A percentile compares a stretch with the other conserved stretches of the same genome.
phyloP scores from a whole-genome alignment of 257 asterid species.

The Solanum lignicaule region DNA sequence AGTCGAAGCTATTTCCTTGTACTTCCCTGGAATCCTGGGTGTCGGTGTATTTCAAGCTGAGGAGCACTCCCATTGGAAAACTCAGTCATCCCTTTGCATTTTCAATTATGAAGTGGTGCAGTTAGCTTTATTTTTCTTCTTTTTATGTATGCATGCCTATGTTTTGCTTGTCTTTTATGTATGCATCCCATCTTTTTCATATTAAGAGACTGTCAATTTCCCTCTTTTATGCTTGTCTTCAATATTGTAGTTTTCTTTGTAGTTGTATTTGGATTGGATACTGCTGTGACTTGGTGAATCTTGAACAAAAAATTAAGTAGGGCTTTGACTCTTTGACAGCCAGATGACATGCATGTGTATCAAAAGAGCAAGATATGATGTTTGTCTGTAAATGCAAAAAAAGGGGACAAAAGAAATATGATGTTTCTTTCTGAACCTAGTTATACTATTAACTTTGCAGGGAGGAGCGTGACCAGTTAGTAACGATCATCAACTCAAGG shows the following conservation, averaged over 20 bases:
- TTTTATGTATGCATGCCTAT: neutral
- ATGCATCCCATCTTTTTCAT: neutral
- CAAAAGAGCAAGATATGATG: neutral
- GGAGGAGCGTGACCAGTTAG: constrained; percentile 68
- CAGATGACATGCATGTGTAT: neutral
- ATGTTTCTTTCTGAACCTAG: neutral
- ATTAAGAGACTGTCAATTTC: neutral
- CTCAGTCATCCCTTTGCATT: neutral
- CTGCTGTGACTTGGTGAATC: neutral
- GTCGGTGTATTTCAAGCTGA: neutral
- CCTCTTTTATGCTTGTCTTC: neutral
- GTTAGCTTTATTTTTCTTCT: neutral
- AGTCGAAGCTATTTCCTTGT: neutral
- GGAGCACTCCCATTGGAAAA: neutral
- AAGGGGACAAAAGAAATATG: neutral
- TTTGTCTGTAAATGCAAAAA: neutral
- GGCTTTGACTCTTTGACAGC: neutral
- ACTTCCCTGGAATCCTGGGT: neutral
- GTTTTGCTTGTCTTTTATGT: neutral
- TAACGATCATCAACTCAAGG: constrained; percentile 51
- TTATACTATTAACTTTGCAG: constrained; percentile 23
- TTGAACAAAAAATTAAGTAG: neutral
- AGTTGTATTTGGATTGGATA: neutral
- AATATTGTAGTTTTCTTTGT: neutral
- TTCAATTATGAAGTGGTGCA: neutral